Evolutionary conservation across 2,329 filamentous ascomycete genomes (phyloP).

Genomic region (Exophiala alcalophila): DNA sequence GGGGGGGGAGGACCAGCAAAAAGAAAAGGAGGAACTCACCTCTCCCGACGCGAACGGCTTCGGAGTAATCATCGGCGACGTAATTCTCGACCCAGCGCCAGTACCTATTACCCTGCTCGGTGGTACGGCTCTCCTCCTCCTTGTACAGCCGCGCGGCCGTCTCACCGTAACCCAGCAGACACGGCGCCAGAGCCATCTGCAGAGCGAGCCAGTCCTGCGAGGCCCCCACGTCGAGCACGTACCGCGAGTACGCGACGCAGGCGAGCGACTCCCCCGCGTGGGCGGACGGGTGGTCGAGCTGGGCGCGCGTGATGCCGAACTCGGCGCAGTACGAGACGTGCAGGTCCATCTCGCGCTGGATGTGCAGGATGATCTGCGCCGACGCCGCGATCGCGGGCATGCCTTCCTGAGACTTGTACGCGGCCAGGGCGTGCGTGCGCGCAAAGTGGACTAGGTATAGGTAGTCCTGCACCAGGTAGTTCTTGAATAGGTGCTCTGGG

Average conservation of each 20-base stretch:
- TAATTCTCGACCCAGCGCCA: constrained; percentile 93
- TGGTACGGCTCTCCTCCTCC: constrained; percentile 56
- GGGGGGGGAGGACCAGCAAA: neutral
- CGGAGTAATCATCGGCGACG: constrained; percentile 71
- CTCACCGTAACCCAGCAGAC: constrained; percentile 81
- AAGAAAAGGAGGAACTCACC: constrained; percentile 7
- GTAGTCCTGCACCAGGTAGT: constrained; percentile 90
- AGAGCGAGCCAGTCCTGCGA: constrained; percentile 85
- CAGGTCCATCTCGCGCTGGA: constrained; percentile 74
- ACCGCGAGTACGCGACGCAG: constrained; percentile 80
- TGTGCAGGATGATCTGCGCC: constrained; percentile 70
- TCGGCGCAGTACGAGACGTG: constrained; percentile 78
- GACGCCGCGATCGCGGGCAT: constrained; percentile 69
- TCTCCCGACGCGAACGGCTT: constrained; percentile 65
- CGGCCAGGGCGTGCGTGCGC: constrained; percentile 76
- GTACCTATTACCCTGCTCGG: constrained; percentile 65
- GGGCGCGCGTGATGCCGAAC: constrained; percentile 71
- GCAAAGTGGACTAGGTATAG: constrained; percentile 89
- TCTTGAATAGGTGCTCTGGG: constrained; percentile 73
- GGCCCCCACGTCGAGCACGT: constrained; percentile 83
- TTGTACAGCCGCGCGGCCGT: constrained; percentile 69
- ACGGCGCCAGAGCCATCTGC: constrained; percentile 80
- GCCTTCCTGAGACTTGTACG: constrained; percentile 77
- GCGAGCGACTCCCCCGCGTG: constrained; percentile 66
- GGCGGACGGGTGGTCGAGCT: constrained; percentile 62